These are phyloP conservation scores for Seminavis robusta DNA, from an alignment of 108 stramenopile genomes.

Conservation along the genomic window DNA sequence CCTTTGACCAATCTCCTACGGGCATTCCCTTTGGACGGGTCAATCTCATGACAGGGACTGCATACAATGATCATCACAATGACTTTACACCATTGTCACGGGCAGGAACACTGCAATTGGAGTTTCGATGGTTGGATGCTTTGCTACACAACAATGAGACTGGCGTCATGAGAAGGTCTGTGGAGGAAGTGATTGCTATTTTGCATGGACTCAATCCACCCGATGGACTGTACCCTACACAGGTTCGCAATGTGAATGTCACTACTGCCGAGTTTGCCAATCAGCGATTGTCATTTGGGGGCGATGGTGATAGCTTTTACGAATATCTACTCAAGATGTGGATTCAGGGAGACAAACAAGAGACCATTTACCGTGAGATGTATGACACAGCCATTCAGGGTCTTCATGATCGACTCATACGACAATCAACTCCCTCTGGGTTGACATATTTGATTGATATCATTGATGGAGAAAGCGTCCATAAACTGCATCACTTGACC, in stretches of 20 bases:
- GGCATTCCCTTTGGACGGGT: constrained; percentile 67
- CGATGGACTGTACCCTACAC: constrained; percentile 52
- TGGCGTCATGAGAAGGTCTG: constrained; percentile 31
- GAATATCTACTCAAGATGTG: constrained; percentile 97
- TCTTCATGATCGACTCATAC: constrained; percentile 66
- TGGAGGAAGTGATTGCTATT: constrained; percentile 68
- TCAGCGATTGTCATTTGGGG: constrained; percentile 66
- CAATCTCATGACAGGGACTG: constrained; percentile 48
- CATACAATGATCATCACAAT: constrained; percentile 42
- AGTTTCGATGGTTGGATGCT: constrained; percentile 83
- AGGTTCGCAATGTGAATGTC: constrained; percentile 12
- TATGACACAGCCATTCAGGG: constrained; percentile 90
- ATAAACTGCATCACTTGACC: constrained; percentile 92
- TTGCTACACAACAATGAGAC: constrained; percentile 60
- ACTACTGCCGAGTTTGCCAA: constrained; percentile 43
- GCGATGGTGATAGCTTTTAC: constrained; percentile 76
- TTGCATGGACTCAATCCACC: constrained; percentile 47
- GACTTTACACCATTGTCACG: constrained; percentile 31
- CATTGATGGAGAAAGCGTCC: constrained; percentile 22
- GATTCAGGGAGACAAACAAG: constrained; percentile 81
- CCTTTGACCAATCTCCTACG: constrained; percentile 53
- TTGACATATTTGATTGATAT: constrained; percentile 81
- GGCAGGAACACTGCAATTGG: constrained; percentile 85
- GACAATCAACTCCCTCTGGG: constrained; percentile 64
- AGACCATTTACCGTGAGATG: constrained; percentile 73